Conservation (phyloP, 2,329 filamentous ascomycete species). For the Venturia effusa region DNA sequence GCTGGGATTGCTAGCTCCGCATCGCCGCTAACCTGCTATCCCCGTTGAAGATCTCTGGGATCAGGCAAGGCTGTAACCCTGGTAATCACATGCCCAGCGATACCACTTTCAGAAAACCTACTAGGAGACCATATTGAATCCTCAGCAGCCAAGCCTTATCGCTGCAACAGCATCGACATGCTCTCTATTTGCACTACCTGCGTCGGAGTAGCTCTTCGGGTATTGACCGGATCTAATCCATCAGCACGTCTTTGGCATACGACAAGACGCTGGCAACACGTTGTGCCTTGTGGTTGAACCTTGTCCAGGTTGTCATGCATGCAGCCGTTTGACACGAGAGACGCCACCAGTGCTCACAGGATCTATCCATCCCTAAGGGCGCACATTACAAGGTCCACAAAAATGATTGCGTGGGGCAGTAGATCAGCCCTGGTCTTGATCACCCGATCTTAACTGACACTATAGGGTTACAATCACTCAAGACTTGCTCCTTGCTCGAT, state of each 20-base stretch:
- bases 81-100: background rate
- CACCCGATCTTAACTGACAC: background rate
- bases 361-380: background rate
- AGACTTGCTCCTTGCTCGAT: background rate
- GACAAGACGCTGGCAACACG: background rate
- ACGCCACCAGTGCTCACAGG: background rate
- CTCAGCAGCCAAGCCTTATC: background rate
- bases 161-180: background rate
- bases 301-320: background rate
- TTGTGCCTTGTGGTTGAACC: background rate
- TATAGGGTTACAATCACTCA: background rate
- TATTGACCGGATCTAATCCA: background rate
- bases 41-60: background rate
- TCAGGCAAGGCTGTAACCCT: background rate
- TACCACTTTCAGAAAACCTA: background rate
- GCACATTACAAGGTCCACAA: background rate
- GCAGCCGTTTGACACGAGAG: background rate
- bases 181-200: background rate
- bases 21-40: background rate
- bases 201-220: background rate
- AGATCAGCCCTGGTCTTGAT: background rate
- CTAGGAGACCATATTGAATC: background rate
- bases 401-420: background rate
- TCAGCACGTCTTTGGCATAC: background rate
- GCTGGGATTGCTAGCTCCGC: background rate